Evolutionary conservation across 2,329 filamentous ascomycete species (phyloP).

Genomic region (Cytospora leucostoma): DNA sequence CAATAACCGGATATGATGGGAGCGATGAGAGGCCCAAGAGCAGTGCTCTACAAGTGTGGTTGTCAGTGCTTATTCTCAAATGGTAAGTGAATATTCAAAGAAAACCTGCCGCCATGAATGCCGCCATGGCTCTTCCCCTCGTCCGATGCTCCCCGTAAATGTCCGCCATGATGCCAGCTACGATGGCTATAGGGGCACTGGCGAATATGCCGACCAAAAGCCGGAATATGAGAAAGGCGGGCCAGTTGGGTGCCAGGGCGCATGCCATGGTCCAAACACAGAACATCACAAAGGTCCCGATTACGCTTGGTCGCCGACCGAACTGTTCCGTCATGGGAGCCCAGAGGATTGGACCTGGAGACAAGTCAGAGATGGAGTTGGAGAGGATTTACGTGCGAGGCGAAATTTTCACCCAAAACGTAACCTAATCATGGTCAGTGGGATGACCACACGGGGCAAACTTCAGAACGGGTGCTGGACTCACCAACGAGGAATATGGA

Average conservation of each 20-base stretch:
- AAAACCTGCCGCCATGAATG: slow-evolving; percentile 61
- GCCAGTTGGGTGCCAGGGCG: slow-evolving; percentile 55
- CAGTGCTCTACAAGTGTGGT: slow-evolving; percentile 51
- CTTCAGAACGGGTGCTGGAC: not conserved
- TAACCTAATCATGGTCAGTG: slow-evolving; percentile 44
- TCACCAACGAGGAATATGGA: slow-evolving; percentile 61
- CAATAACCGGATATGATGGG: slow-evolving; percentile 67
- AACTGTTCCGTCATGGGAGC: slow-evolving; percentile 67
- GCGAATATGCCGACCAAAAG: slow-evolving; percentile 56
- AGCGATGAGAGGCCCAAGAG: slow-evolving; percentile 66
- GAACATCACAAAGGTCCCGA: slow-evolving; percentile 51
- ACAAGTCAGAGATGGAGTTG: not conserved
- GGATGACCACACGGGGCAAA: not conserved
- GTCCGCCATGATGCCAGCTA: slow-evolving; percentile 66
- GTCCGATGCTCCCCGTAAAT: slow-evolving; percentile 58
- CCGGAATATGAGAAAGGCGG: slow-evolving; percentile 55
- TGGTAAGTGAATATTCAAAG: slow-evolving; percentile 3
- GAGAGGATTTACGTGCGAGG: not conserved
- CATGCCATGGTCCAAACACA: slow-evolving; percentile 57
- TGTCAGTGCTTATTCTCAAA: not conserved
- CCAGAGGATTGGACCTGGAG: slow-evolving; percentile 56
- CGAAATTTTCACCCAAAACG: slow-evolving; percentile 50
- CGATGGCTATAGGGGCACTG: slow-evolving; percentile 61
- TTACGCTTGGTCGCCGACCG: slow-evolving; percentile 52
- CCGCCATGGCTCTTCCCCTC: slow-evolving; percentile 61